phyloP scores from a whole-genome alignment of 345 rosid genomes.

The Pistacia integerrima region DNA sequence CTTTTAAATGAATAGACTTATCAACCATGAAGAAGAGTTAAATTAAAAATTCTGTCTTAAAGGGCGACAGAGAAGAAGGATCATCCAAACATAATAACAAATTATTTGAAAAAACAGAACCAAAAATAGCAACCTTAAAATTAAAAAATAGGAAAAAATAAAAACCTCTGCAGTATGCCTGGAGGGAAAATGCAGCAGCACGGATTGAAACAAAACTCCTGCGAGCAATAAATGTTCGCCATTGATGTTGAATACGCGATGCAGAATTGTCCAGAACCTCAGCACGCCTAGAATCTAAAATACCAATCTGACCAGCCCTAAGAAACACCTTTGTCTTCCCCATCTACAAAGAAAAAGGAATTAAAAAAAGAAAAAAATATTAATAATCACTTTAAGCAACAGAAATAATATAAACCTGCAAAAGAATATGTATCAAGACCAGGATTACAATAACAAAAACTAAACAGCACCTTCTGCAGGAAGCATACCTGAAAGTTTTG shows the following conservation, averaged over 20 bases:
- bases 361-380: constrained; percentile 14
- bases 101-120: neutral
- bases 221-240: constrained; percentile 61
- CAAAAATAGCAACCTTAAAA: constrained; percentile 11
- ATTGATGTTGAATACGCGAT: constrained; percentile 64
- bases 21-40: neutral
- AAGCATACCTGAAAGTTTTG: constrained; percentile 83
- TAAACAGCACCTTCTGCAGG: neutral
- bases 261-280: constrained; percentile 90
- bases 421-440: constrained; percentile 2
- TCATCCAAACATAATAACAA: neutral
- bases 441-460: neutral
- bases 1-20: neutral
- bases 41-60: neutral
- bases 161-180: constrained; percentile 87
- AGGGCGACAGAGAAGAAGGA: neutral
- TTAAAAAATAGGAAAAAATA: neutral
- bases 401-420: constrained; percentile 5
- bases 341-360: constrained; percentile 51
- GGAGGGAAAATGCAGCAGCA: constrained; percentile 67
- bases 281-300: constrained; percentile 76
- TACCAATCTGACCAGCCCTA: constrained; percentile 96
- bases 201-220: constrained; percentile 54
- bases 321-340: constrained; percentile 96
- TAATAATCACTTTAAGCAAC: constrained; percentile 8